Evolutionary conservation across 176 grass and related monocot genomes (phyloP).

Genomic region (Lolium perenne): DNA sequence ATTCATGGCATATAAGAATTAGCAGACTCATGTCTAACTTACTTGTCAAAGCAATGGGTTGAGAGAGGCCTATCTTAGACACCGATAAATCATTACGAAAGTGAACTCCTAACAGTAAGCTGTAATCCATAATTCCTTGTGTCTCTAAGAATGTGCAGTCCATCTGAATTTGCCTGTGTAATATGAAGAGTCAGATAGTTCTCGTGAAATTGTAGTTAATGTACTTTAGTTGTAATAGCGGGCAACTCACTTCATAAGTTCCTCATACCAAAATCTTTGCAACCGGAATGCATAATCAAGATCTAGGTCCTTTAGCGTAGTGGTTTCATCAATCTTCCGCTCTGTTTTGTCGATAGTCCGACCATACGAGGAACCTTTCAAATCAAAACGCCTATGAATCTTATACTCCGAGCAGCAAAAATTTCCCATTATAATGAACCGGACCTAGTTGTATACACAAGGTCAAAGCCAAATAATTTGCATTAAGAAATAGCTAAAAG

Average conservation of each 20-base stretch:
- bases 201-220: neutral
- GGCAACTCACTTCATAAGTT: conserved; percentile 64
- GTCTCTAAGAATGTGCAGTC: conserved; percentile 74
- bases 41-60: conserved; percentile 57
- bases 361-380: conserved; percentile 79
- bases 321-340: conserved; percentile 60
- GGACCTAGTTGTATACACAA: conserved; percentile 52
- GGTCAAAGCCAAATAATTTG: conserved; percentile 19
- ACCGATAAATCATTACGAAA: conserved; percentile 61
- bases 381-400: conserved; percentile 74
- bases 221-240: neutral
- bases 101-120: conserved; percentile 73
- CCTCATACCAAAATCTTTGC: conserved; percentile 62
- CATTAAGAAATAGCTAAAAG: neutral
- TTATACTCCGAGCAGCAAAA: conserved; percentile 74
- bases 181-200: conserved; percentile 29
- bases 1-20: conserved; percentile 22
- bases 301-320: conserved; percentile 75
- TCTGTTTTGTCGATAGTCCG: conserved; percentile 64
- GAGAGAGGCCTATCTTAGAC: conserved; percentile 53
- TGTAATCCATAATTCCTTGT: conserved; percentile 85
- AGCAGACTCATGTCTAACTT: conserved; percentile 33
- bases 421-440: conserved; percentile 77
- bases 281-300: conserved; percentile 69
- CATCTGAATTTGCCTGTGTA: conserved; percentile 68